Percentiles rank a stretch among this genome's conserved stretches.
Conservation (phyloP, 192 early-diverging fungal species). For the Nowakowskiella sp. region DNA sequence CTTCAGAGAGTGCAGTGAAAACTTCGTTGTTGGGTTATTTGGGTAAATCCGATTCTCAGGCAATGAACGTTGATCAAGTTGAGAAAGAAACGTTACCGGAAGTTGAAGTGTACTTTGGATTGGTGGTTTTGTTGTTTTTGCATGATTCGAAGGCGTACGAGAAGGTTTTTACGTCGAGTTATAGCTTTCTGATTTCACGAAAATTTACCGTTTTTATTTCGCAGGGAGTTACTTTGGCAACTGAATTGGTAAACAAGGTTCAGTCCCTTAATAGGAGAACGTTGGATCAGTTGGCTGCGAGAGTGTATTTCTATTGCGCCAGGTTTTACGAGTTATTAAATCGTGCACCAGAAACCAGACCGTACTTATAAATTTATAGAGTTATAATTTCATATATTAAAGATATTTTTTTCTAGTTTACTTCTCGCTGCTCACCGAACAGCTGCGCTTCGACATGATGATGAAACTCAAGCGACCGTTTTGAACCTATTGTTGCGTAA, state of each 20-base stretch:
- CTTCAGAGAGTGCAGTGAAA: conserved; percentile 6
- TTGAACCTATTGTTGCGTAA: conserved; percentile 87
- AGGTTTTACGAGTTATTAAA: conserved; percentile 78
- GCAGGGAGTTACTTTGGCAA: conserved; percentile 62
- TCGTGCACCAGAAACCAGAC: conserved; percentile 64
- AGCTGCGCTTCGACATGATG: conserved; percentile 82
- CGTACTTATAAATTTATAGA: conserved; percentile 38
- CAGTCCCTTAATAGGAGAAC: conserved; percentile 75
- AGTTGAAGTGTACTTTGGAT: conserved; percentile 74
- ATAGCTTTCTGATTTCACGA: neutral
- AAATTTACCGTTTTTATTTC: neutral
- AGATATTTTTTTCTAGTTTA: conserved; percentile 29
- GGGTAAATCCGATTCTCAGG: conserved; percentile 23
- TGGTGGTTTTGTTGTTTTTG: conserved; percentile 71
- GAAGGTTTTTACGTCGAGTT: conserved; percentile 34
- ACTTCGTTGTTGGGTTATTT: conserved; percentile 3
- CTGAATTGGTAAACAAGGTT: conserved; percentile 53
- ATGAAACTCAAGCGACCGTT: conserved; percentile 85
- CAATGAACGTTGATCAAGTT: conserved; percentile 40
- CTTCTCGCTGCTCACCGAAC: conserved; percentile 82
- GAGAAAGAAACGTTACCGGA: conserved; percentile 59
- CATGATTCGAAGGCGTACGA: conserved; percentile 66
- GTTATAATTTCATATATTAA: neutral
- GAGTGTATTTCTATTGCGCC: conserved; percentile 88
- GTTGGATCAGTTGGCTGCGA: conserved; percentile 80